Conservation (phyloP, 805 yeast species). For the Suhomyces emberorum region DNA sequence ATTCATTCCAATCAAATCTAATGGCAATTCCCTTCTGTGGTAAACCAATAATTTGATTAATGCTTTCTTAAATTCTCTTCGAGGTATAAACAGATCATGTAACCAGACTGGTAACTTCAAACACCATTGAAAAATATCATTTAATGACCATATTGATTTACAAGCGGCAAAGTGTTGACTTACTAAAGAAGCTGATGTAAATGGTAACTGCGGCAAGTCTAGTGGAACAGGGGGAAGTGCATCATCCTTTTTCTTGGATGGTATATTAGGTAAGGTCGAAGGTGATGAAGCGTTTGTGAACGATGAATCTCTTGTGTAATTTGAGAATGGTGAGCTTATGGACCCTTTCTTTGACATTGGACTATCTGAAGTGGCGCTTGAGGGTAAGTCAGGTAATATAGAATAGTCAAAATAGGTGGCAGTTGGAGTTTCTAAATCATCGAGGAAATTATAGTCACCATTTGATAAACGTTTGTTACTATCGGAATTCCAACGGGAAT, state of each 20-base stretch:
- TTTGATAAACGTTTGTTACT: not conserved
- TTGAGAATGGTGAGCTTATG: not conserved
- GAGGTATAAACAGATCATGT: slow-evolving; percentile 47
- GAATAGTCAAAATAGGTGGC: slow-evolving; percentile 32
- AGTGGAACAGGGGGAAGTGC: slow-evolving; percentile 44
- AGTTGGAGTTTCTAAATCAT: slow-evolving; percentile 18
- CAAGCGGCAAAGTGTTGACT: slow-evolving; percentile 51
- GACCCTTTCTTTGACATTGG: slow-evolving; percentile 2
- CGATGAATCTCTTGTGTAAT: not conserved
- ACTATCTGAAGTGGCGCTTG: slow-evolving; percentile 6
- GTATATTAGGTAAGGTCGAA: slow-evolving; percentile 4
- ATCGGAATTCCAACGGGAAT: slow-evolving; percentile 1
- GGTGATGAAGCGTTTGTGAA: not conserved
- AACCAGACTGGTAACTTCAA: slow-evolving; percentile 51
- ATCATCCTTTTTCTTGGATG: slow-evolving; percentile 13
- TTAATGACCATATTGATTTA: slow-evolving; percentile 43
- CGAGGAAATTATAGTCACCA: slow-evolving; percentile 8
- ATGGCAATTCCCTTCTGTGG: slow-evolving; percentile 47
- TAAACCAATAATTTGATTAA: slow-evolving; percentile 50
- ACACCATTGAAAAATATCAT: slow-evolving; percentile 54
- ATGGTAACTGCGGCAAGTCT: slow-evolving; percentile 55
- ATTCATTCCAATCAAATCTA: slow-evolving; percentile 48
- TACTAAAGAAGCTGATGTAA: slow-evolving; percentile 47
- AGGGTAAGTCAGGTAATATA: slow-evolving; percentile 32
- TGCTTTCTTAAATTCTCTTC: slow-evolving; percentile 51